phyloP scores from a whole-genome alignment of 2,329 filamentous ascomycete species.

The Neodidymelliopsis sp. region DNA sequence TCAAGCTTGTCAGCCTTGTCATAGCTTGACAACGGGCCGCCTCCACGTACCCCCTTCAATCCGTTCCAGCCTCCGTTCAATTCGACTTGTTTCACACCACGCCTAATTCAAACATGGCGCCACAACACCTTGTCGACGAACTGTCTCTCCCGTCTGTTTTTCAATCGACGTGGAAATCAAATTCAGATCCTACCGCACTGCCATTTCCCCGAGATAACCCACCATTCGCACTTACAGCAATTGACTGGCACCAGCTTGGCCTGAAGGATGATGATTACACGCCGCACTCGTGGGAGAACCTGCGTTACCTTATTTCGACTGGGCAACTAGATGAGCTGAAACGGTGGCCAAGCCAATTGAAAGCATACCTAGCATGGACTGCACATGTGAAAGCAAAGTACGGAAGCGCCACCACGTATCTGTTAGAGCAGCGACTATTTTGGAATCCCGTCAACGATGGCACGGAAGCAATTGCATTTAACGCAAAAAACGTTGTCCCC shows the following conservation, averaged over 20 bases:
- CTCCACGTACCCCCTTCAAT: background rate
- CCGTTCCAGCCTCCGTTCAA: constrained; percentile 9
- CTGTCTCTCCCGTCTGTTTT: constrained; percentile 41
- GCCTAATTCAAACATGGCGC: constrained; percentile 19
- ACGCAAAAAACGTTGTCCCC: constrained; percentile 56
- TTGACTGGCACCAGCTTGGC: constrained; percentile 45
- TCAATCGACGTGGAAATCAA: constrained; percentile 38
- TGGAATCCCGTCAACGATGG: constrained; percentile 52
- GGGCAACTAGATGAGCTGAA: constrained; percentile 65
- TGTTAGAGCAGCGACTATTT: constrained; percentile 62
- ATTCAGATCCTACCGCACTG: constrained; percentile 43
- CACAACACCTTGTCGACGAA: constrained; percentile 24
- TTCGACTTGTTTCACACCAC: constrained; percentile 13
- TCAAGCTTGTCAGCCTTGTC: background rate
- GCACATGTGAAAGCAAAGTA: constrained; percentile 61
- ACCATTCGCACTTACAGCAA: constrained; percentile 45
- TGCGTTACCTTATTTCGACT: constrained; percentile 47
- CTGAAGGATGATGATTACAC: constrained; percentile 43
- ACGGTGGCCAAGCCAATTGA: constrained; percentile 65
- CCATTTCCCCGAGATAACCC: constrained; percentile 45
- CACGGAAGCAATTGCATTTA: constrained; percentile 44
- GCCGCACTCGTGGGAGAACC: constrained; percentile 45
- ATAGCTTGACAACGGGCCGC: constrained; percentile 13
- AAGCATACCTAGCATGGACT: constrained; percentile 67
- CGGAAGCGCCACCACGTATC: constrained; percentile 64